Evolutionary conservation across 2,329 filamentous ascomycete species (phyloP), one percentile per base, ranked within the genome.

Genomic region (Tolypocladium pustulatum): DNA sequence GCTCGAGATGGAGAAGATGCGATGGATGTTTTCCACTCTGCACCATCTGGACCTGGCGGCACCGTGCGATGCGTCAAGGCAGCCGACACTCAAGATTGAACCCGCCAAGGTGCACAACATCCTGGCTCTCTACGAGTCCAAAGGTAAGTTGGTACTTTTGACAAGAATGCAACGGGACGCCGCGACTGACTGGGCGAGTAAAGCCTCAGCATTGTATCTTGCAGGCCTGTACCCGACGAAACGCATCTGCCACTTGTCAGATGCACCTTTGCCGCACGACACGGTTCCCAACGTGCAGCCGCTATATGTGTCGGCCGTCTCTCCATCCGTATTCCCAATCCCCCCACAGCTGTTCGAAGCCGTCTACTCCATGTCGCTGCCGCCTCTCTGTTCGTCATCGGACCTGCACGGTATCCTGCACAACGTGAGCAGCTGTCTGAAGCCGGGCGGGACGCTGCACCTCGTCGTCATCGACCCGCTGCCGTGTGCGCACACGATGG

Each of bases 401-500:
- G 81, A 84, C 15, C 77, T 89, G 0, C 81, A 82, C 0, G 68
- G 71, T 2, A 70, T 87, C 1, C 76, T 89, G 20, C 75, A 75
- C 57, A 81, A 81, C 61, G 80, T 86, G 62, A 75, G 82, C 65
- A 78, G 78, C 30, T 78, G 80, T 37, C 76, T 89, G 3, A 73
- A 76, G 4, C 76, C 78, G 0, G 77, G 78, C 0, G 85, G 86
- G 1, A 73, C 75, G 25, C 68, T 89, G 15, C 79, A 86, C 60
- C 70, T 89, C 20, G 79, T 80, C 0, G 71, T 89, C 22, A 81
- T 89, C 62, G 84, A 89, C 59, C 83, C 86, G 0, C 72, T 81
- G 9, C 87, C 87, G 0, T 73, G 80, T 0, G 72, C 79, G 4
- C 71, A 75, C 1, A 84, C 80, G 0, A 73, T 83, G 30, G 87